Base-by-base conservation (phyloP, 2,329 filamentous ascomycete species). In the Dothistroma pini region DNA sequence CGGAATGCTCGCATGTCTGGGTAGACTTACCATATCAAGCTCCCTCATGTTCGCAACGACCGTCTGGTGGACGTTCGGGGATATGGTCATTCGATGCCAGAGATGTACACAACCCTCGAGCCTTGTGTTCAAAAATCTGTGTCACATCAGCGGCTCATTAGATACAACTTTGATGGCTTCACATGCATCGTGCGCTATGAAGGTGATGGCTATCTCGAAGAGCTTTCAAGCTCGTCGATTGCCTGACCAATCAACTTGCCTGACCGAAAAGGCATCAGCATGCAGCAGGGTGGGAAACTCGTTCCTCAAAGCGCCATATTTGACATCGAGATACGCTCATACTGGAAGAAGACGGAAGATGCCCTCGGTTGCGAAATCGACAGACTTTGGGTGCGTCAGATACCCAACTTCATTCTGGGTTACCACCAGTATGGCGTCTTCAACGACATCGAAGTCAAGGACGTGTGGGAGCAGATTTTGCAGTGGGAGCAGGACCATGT, bases 1-100 rank as follows among this genome's bases (percentile, higher is more conserved):
- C n/a, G n/a, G 19, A 16, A 12, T 41, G 6, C 10, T 31, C 19
- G 11, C 19, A 38, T 16, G 31, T 34, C 22, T 47, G 14, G 10
- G 12, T 34, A 6, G 32, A 34, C 54, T 16, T 32, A 49, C 54
- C 70, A 86, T 74, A 0, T 77, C 79, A 0, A 82, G 73, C 2
- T 71, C 64, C 34, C 80, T 82, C 77, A 87, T 80, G 1, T 78
- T 81, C 10, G 75, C 76, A 0, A 81, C 83, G 0, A 77, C 82
- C 0, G 76, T 75, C 63, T 86, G 83, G 90, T 74, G 0, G 78
- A 78, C n/a, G 74, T 90, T 0, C 66, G 67, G 16, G 88, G 88
- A 0, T 89, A 80, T 66, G 87, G 87, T 0, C 86, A 90, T 66
- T 80, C 84, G 0, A 90, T 91, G 64, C 85, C 85, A 0, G 85